phyloP scores from a whole-genome alignment of 2,329 filamentous ascomycete species.

The Cladosporium velox region DNA sequence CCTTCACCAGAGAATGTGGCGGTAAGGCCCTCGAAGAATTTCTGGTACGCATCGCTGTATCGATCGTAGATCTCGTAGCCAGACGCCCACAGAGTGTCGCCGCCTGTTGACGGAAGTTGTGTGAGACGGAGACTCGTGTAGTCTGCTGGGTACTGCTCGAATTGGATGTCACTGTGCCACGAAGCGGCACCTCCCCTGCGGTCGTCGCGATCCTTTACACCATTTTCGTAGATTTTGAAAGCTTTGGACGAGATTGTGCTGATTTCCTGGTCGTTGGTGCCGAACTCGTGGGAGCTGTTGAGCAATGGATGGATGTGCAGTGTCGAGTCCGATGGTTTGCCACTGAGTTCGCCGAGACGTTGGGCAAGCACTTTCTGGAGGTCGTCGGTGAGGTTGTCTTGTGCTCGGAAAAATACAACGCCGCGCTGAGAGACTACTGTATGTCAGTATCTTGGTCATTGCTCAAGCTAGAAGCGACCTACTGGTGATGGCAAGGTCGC shows the following conservation, averaged over 20 bases:
- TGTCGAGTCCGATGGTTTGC: constrained; percentile 58
- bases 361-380: constrained; percentile 57
- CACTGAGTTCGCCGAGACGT: constrained; percentile 58
- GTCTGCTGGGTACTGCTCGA: constrained; percentile 65
- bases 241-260: constrained; percentile 43
- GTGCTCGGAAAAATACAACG: constrained; percentile 24
- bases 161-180: constrained; percentile 64
- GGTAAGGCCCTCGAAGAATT: constrained; percentile 61
- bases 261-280: constrained; percentile 40
- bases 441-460: not conserved
- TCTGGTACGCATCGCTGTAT: constrained; percentile 56
- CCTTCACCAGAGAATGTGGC: constrained; percentile 46
- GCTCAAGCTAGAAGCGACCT: not conserved
- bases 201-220: constrained; percentile 5
- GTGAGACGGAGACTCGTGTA: constrained; percentile 62
- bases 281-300: constrained; percentile 45
- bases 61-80: constrained; percentile 62
- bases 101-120: constrained; percentile 57
- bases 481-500: constrained; percentile 27
- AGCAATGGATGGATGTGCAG: constrained; percentile 62
- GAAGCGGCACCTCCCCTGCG: constrained; percentile 3
- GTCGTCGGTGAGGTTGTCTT: constrained; percentile 45
- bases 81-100: constrained; percentile 18
- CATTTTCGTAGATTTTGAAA: constrained; percentile 30
- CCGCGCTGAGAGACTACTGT: constrained; percentile 29